A percentile compares a stretch with the other conserved stretches of the same genome.
These are phyloP conservation scores for Aspergillus novofumigatus DNA, from an alignment of 2,329 filamentous ascomycete species.

Conservation along the genomic window DNA sequence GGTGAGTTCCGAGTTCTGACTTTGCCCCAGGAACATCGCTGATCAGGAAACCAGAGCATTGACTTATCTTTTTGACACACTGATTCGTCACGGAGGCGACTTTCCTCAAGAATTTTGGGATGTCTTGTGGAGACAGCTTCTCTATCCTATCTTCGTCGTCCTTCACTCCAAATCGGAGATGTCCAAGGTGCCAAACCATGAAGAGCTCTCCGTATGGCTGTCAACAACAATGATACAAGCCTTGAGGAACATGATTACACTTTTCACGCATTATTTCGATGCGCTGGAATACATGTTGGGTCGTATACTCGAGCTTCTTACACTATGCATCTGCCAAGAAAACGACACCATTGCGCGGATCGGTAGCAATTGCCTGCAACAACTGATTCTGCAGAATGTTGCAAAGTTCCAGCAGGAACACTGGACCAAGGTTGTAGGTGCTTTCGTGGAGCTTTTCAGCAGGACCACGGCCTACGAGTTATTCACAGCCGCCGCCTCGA, in stretches of 20 bases:
- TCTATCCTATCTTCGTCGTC: conserved; percentile 98
- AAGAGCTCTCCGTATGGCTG: conserved; percentile 96
- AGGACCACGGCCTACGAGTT: conserved; percentile 91
- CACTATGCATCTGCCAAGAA: conserved; percentile 96
- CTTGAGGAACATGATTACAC: conserved; percentile 93
- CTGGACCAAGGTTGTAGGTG: conserved; percentile 90
- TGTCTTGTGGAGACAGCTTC: conserved; percentile 90
- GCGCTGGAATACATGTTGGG: conserved; percentile 96
- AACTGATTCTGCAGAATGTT: conserved; percentile 94
- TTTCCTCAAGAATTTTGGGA: conserved; percentile 98
- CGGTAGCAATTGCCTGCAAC: conserved; percentile 95
- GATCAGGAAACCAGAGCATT: conserved; percentile 54
- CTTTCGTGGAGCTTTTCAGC: conserved; percentile 94
- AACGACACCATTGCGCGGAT: conserved; percentile 98
- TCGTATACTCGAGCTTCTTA: conserved; percentile 89
- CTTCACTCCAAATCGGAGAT: conserved; percentile 94
- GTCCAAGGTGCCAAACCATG: conserved; percentile 90
- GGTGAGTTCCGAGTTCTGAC: conserved; percentile 28
- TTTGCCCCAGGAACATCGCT: background rate
- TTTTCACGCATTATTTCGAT: conserved; percentile 98
- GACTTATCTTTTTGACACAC: conserved; percentile 93
- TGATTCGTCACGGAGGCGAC: conserved; percentile 83
- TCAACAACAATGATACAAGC: conserved; percentile 99
- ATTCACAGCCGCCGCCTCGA: conserved; percentile 72
- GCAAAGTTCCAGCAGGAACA: conserved; percentile 81